A percentile compares a stretch with the other conserved stretches of the same genome.
These are phyloP conservation scores for Skeletonema costatum DNA, from an alignment of 108 stramenopile genomes.

Conservation along the genomic window DNA sequence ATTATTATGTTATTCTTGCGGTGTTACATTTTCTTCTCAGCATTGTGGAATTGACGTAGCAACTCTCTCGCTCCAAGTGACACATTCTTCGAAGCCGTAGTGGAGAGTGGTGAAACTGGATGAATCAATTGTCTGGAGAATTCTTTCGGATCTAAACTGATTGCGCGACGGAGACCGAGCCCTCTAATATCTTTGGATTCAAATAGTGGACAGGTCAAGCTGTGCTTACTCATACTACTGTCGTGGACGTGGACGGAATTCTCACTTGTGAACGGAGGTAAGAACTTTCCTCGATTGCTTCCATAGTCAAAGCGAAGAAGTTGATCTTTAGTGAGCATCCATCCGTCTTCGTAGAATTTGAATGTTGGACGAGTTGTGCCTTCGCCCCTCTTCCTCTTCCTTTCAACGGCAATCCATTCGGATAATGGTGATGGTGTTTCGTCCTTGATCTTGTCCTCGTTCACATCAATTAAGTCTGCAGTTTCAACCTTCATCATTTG, in stretches of 20 bases:
- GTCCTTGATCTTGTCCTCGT: neutral
- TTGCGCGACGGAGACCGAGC: neutral
- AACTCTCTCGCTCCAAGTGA: neutral
- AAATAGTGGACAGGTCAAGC: conserved; percentile 7
- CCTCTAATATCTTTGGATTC: neutral
- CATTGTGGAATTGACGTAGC: neutral
- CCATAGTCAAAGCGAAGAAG: conserved; percentile 4
- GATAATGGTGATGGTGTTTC: neutral
- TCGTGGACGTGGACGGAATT: neutral
- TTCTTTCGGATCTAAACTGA: neutral
- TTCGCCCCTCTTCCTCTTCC: neutral
- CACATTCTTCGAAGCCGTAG: neutral
- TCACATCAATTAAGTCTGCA: neutral
- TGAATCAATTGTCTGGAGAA: conserved; percentile 4
- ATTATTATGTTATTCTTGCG: neutral
- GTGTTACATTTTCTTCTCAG: neutral
- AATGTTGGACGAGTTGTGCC: neutral
- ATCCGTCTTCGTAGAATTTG: conserved; percentile 4
- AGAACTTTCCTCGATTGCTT: conserved; percentile 1
- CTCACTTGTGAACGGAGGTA: neutral
- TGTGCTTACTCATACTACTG: neutral
- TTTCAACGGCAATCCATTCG: neutral
- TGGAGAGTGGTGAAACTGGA: neutral
- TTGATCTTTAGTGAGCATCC: conserved; percentile 9
- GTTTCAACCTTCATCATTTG: neutral